Evolutionary conservation across 768 basidiomycete genomes (phyloP).

Genomic region (Pisolithus tinctorius): DNA sequence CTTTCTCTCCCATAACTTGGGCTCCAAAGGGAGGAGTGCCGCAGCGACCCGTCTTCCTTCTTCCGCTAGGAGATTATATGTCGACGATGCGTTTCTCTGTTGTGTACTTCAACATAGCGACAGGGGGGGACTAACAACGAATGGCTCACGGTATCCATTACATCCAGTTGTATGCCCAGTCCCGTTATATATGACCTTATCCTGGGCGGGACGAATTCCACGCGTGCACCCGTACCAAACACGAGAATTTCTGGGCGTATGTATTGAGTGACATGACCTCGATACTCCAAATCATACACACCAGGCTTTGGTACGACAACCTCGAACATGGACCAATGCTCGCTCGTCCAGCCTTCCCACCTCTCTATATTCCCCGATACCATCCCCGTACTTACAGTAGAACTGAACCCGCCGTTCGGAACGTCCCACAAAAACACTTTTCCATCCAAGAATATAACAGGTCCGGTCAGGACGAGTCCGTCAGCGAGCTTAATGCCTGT

Average conservation of each 20-base stretch:
- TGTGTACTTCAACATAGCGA: background rate
- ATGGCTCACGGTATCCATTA: slow-evolving; percentile 69
- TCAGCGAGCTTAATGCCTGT: slow-evolving; percentile 68
- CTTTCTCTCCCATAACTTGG: slow-evolving; percentile 43
- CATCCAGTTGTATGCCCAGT: slow-evolving; percentile 81
- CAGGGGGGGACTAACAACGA: background rate
- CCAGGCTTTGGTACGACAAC: slow-evolving; percentile 82
- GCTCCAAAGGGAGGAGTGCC: slow-evolving; percentile 68
- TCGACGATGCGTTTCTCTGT: slow-evolving; percentile 89
- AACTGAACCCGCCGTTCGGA: slow-evolving; percentile 28
- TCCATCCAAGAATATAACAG: slow-evolving; percentile 81
- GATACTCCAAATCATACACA: slow-evolving; percentile 28
- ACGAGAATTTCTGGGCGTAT: slow-evolving; percentile 72
- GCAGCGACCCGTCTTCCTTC: slow-evolving; percentile 92
- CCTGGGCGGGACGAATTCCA: slow-evolving; percentile 61
- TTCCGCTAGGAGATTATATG: slow-evolving; percentile 89
- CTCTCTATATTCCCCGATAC: slow-evolving; percentile 7
- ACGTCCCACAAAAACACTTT: slow-evolving; percentile 90
- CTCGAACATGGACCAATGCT: slow-evolving; percentile 77
- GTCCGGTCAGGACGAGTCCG: slow-evolving; percentile 68
- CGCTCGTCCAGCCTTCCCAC: slow-evolving; percentile 67
- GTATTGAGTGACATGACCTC: background rate
- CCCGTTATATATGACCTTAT: slow-evolving; percentile 62
- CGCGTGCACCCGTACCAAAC: slow-evolving; percentile 76
- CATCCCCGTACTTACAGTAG: background rate